These are phyloP conservation scores for Pezicula neosporulosa DNA, from an alignment of 2,329 filamentous ascomycete species.

Conservation along the genomic window DNA sequence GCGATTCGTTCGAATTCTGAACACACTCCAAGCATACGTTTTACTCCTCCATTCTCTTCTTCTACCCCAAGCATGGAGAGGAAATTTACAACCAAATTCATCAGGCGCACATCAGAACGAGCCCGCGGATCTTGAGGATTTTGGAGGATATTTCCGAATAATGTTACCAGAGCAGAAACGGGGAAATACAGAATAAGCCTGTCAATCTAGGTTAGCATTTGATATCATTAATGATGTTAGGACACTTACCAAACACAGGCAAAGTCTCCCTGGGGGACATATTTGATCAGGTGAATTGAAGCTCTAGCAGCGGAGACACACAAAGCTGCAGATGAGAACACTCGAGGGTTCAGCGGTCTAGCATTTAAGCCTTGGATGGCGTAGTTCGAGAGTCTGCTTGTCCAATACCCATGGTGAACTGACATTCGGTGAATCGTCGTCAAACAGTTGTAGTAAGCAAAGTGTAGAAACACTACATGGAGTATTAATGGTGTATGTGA, in stretches of 20 bases:
- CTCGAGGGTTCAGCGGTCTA: constrained; percentile 83
- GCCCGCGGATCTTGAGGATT: constrained; percentile 89
- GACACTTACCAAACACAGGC: constrained; percentile 82
- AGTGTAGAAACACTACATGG: constrained; percentile 90
- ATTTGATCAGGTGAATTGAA: constrained; percentile 90
- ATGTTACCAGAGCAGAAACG: constrained; percentile 87
- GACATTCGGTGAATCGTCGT: constrained; percentile 99
- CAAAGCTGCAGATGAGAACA: constrained; percentile 89
- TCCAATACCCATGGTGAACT: constrained; percentile 97
- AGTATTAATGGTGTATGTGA: constrained; percentile 90
- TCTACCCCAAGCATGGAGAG: constrained; percentile 85
- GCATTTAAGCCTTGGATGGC: constrained; percentile 93
- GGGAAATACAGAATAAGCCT: constrained; percentile 95
- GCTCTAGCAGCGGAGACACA: constrained; percentile 91
- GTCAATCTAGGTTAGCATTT: constrained; percentile 25
- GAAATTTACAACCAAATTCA: constrained; percentile 92
- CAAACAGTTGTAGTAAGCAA: constrained; percentile 96
- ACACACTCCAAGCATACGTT: constrained; percentile 90
- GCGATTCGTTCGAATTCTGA: constrained; percentile 96
- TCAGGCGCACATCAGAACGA: constrained; percentile 82
- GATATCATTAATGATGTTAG: background rate
- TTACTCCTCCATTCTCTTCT: constrained; percentile 84
- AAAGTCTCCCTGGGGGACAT: constrained; percentile 92
- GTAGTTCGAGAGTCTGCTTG: constrained; percentile 88
- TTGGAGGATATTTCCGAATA: constrained; percentile 95